These are phyloP conservation scores for Morella rubra DNA, from an alignment of 306 rosid genomes.

Conservation along the genomic window DNA sequence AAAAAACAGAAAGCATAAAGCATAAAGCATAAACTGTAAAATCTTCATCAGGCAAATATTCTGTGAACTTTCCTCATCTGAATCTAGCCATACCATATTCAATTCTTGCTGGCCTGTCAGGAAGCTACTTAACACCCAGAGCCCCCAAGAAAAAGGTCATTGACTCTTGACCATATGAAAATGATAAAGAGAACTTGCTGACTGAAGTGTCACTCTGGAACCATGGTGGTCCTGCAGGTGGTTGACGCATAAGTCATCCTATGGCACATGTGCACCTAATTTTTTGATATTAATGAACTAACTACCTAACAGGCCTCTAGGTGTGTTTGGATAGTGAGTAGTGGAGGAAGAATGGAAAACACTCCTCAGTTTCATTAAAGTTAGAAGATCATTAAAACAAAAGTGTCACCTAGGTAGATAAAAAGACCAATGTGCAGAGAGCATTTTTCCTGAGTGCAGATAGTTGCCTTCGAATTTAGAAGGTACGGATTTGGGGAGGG, in stretches of 20 bases:
- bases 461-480: background rate
- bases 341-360: background rate
- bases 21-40: no score
- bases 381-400: background rate
- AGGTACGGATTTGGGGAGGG: background rate
- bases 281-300: background rate
- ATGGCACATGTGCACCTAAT: background rate
- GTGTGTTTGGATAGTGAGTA: background rate
- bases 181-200: background rate
- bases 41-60: background rate
- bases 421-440: background rate
- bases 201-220: background rate
- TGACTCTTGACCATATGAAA: background rate
- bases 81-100: background rate
- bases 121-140: background rate
- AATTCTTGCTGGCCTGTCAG: background rate
- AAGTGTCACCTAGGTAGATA: background rate
- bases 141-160: no score
- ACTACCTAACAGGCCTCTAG: background rate
- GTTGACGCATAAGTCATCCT: background rate
- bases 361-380: background rate
- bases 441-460: background rate
- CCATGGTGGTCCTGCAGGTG: slow-evolving; percentile 1
- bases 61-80: background rate
- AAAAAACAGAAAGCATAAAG: no score